Conservation (phyloP, 2,329 filamentous ascomycete genomes). For the Madurella mycetomatis region DNA sequence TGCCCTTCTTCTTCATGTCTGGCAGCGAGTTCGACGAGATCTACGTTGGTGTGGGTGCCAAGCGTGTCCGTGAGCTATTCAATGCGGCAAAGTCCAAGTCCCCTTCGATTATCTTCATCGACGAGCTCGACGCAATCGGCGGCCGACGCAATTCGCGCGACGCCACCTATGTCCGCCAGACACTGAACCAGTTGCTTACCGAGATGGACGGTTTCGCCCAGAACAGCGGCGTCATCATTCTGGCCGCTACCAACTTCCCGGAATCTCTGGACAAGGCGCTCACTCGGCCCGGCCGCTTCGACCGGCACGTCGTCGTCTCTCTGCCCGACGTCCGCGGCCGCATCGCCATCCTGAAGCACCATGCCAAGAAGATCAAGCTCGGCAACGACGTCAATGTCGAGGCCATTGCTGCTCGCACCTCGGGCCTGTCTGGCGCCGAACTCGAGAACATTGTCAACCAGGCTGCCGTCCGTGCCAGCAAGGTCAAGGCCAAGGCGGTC, state of each 20-base stretch:
- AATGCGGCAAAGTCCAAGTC: conserved; percentile 33
- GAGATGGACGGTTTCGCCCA: conserved; percentile 97
- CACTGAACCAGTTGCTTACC: conserved; percentile 92
- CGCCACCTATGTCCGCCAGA: conserved; percentile 94
- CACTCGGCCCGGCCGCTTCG: conserved; percentile 90
- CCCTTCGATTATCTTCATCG: conserved; percentile 70
- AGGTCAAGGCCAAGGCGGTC: conserved; percentile 72
- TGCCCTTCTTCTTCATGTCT: conserved; percentile 99
- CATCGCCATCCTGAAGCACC: conserved; percentile 87
- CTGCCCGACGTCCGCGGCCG: conserved; percentile 91
- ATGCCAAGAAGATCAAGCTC: conserved; percentile 86
- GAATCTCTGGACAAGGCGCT: conserved; percentile 91
- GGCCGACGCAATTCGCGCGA: conserved; percentile 90
- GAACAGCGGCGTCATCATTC: conserved; percentile 88
- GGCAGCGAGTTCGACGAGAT: conserved; percentile 98
- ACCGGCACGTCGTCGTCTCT: conserved; percentile 83
- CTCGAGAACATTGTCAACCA: conserved; percentile 97
- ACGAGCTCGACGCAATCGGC: conserved; percentile 89
- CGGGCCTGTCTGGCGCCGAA: conserved; percentile 91
- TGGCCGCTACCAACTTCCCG: conserved; percentile 94
- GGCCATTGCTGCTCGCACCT: conserved; percentile 78
- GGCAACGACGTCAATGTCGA: conserved; percentile 76
- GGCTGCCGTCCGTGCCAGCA: conserved; percentile 89
- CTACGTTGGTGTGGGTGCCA: conserved; percentile 75
- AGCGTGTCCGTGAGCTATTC: conserved; percentile 72